Evolutionary conservation across 2,329 filamentous ascomycete genomes (phyloP).

Genomic region (Diaporthe batatas): DNA sequence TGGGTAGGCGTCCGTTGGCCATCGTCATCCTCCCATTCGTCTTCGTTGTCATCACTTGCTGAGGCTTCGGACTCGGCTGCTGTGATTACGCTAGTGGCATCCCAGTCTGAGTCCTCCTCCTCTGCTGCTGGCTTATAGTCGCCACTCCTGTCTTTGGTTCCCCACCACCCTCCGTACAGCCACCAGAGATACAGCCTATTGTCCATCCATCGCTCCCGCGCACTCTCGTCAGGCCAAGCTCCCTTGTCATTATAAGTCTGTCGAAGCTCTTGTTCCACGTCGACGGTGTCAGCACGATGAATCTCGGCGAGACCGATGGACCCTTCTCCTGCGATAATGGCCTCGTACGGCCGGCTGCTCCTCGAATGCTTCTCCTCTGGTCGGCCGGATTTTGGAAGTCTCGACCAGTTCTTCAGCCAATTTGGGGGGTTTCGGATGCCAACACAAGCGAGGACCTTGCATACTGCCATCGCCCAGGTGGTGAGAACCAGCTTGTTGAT

Average conservation of each 20-base stretch:
- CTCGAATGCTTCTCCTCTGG: slow-evolving; percentile 41
- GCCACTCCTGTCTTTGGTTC: slow-evolving; percentile 82
- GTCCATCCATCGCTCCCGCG: slow-evolving; percentile 77
- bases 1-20: slow-evolving; percentile 82
- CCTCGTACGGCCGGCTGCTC: slow-evolving; percentile 60
- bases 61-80: slow-evolving; percentile 55
- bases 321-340: slow-evolving; percentile 65
- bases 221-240: slow-evolving; percentile 52
- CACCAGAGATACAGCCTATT: slow-evolving; percentile 86
- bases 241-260: slow-evolving; percentile 55
- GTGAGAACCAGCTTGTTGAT: slow-evolving; percentile 76
- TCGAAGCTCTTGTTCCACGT: slow-evolving; percentile 85
- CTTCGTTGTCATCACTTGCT: slow-evolving; percentile 45
- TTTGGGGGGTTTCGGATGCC: slow-evolving; percentile 73
- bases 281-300: slow-evolving; percentile 74
- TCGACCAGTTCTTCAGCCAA: slow-evolving; percentile 71
- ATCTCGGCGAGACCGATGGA: slow-evolving; percentile 59
- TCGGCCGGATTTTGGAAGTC: slow-evolving; percentile 50
- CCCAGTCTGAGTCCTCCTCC: slow-evolving; percentile 52
- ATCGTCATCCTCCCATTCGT: slow-evolving; percentile 54
- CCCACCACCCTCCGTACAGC: slow-evolving; percentile 87
- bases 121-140: slow-evolving; percentile 79
- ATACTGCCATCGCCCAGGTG: slow-evolving; percentile 67
- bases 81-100: slow-evolving; percentile 85
- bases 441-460: slow-evolving; percentile 67